These are phyloP conservation scores for Alectoria sarmentosa DNA, from an alignment of 495 filamentous ascomycete species.

Conservation along the genomic window DNA sequence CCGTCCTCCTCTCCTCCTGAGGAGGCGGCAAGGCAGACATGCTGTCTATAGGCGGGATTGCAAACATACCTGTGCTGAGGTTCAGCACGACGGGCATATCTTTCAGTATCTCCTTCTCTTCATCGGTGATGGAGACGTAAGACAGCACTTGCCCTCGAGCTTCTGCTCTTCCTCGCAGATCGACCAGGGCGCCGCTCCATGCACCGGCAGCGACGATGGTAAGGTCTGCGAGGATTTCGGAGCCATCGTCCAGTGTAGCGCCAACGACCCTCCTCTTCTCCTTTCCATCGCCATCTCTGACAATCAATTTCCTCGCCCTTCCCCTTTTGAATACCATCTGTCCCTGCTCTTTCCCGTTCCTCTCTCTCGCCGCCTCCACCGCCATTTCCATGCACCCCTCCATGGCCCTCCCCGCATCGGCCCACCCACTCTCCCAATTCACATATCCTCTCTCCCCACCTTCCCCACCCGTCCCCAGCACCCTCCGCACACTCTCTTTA, in stretches of 20 bases:
- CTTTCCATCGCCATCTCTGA: slow-evolving; percentile 18
- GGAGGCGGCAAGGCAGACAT: not conserved
- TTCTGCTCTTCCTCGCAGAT: slow-evolving; percentile 65
- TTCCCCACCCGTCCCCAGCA: slow-evolving; percentile 42
- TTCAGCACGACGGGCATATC: slow-evolving; percentile 72
- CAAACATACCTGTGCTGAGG: slow-evolving; percentile 71
- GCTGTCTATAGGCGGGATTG: slow-evolving; percentile 57
- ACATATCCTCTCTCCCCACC: slow-evolving; percentile 65
- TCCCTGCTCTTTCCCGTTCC: slow-evolving; percentile 34
- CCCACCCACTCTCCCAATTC: slow-evolving; percentile 78
- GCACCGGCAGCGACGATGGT: slow-evolving; percentile 78
- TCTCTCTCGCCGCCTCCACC: slow-evolving; percentile 41
- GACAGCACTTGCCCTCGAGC: slow-evolving; percentile 76
- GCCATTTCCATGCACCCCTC: slow-evolving; percentile 57
- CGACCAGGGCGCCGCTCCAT: slow-evolving; percentile 70
- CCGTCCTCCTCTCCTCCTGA: not conserved
- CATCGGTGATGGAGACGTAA: slow-evolving; percentile 63
- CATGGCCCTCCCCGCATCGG: slow-evolving; percentile 70
- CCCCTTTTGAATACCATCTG: slow-evolving; percentile 35
- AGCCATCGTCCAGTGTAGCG: slow-evolving; percentile 48
- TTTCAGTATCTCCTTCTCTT: slow-evolving; percentile 56
- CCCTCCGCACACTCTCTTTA: slow-evolving; percentile 35
- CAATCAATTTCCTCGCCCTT: slow-evolving; percentile 52
- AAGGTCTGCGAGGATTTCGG: slow-evolving; percentile 56
- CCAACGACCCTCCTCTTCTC: slow-evolving; percentile 36